Base-by-base conservation (phyloP, 768 basidiomycete species). In the Fibroporia radiculosa region DNA sequence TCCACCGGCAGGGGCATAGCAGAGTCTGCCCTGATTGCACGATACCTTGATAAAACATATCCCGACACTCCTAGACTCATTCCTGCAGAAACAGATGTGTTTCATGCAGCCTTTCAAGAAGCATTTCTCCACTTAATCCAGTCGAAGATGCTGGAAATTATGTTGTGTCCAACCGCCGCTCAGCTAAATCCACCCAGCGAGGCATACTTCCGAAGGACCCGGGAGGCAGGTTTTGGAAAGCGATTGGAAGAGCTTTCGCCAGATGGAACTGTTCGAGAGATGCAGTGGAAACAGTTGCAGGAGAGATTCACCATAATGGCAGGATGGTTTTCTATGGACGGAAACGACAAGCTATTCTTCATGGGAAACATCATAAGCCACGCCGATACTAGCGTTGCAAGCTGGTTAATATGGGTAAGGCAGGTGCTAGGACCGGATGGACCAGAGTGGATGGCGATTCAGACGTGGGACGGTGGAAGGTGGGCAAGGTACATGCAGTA, bases 381-480 rank as follows among this genome's bases (percentile, higher is more conserved):
- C 42, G 65, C 64, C 6, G 72, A 72, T 37, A 50, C 64, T 12
- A 29, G 57, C 28, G 42, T 71, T 7, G 70, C 55, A 1, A 62
- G 50, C 1, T 60, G 56, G 51, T 33, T 73, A 36, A 50, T 52
- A 18, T 72, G 71, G 67, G 52, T 64, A 40, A 65, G 55, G 50
- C 13, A 44, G 8, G 54, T 57, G 3, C 36, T 59, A 12, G 64
- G 52, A 1, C 58, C 50, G 35, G 57, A 57, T 2, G 58, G 57
- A 19, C 49, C 56, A 29, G 49, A 52, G 42, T 72, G 69, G 70
- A 51, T 54, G 31, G 58, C 60, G 6, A 48, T 69, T 1, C 46
- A 54, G 31, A 50, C 48, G 6, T 72, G 67, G 67, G 56, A 74
- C 37, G 55, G 50, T 6, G 71, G 71, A 12, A 51, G 61, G 33